Evolutionary conservation across 805 yeast species (phyloP).

Genomic region (Lachancea cidri): DNA sequence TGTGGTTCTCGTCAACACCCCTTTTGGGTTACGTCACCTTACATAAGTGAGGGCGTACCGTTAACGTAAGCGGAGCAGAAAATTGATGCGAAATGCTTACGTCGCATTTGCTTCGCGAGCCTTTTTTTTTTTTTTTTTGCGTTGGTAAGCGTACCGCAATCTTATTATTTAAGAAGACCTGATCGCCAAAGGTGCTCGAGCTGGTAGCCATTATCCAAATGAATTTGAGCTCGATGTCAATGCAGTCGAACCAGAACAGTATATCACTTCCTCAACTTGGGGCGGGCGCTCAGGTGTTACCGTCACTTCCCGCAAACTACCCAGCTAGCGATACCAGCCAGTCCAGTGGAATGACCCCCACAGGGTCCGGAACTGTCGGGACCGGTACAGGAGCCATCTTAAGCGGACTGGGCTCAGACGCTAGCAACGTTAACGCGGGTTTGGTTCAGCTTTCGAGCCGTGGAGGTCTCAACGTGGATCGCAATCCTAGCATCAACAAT

Average conservation of each 20-base stretch:
- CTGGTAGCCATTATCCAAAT: neutral
- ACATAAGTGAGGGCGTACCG: neutral
- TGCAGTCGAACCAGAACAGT: slow-evolving; percentile 1
- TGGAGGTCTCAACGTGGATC: too few species aligned
- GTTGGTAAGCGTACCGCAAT: neutral
- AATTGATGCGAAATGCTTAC: neutral
- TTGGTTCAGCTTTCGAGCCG: too few species aligned
- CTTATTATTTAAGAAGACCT: neutral
- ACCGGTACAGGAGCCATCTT: neutral
- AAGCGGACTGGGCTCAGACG: neutral
- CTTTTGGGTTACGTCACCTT: neutral
- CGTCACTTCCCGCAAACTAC: neutral
- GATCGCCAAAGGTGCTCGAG: neutral
- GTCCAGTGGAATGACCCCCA: neutral
- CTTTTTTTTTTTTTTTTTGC: neutral
- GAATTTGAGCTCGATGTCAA: neutral
- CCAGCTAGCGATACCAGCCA: neutral
- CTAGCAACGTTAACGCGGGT: neutral
- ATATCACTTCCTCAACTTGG: neutral
- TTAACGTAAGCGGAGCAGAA: neutral
- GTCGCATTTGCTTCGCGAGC: neutral
- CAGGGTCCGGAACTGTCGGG: neutral
- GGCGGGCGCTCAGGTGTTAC: slow-evolving; percentile 1
- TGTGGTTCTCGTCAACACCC: neutral
- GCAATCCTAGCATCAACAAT: too few species aligned